Evolutionary conservation across 805 yeast genomes (phyloP).

Genomic region (Kuraishia cidri): DNA sequence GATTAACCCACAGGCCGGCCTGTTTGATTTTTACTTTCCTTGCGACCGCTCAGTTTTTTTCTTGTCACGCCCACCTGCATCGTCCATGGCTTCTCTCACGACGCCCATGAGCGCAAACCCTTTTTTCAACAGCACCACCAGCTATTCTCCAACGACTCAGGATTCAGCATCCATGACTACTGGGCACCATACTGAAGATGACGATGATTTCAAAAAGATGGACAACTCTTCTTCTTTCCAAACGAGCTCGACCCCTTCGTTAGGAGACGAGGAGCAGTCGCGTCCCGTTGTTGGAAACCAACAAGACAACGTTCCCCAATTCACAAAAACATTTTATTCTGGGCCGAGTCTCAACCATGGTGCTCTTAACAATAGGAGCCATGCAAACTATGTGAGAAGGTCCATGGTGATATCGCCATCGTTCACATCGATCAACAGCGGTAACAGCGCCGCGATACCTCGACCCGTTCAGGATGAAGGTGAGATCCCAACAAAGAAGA

Average conservation of each 20-base stretch:
- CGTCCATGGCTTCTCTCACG: background rate
- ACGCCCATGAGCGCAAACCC: too few relatives aligned
- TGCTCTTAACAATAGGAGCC: constrained; percentile 12
- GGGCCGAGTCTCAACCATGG: constrained; percentile 18
- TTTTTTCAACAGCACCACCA: background rate
- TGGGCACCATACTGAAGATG: too few relatives aligned
- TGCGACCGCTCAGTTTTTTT: too few relatives aligned
- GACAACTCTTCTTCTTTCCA: constrained; percentile 26
- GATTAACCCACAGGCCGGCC: too few relatives aligned
- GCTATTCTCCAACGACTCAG: constrained; percentile 13
- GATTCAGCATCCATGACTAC: constrained; percentile 20
- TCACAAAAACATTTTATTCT: constrained; percentile 10
- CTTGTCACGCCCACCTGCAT: too few relatives aligned
- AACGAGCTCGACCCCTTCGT: constrained; percentile 22
- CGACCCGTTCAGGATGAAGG: background rate
- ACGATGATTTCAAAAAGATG: constrained; percentile 22
- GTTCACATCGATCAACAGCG: constrained; percentile 13
- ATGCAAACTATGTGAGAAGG: constrained; percentile 18
- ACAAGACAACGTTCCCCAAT: background rate
- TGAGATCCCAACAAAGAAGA: constrained; percentile 20
- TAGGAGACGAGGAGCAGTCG: constrained; percentile 3
- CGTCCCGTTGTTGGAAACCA: background rate
- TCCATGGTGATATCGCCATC: constrained; percentile 23
- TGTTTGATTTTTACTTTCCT: too few relatives aligned
- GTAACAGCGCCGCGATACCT: constrained; percentile 1